A percentile compares a stretch with the other conserved stretches of the same genome.
Evolutionary conservation across 768 basidiomycete genomes (phyloP).

Genomic region (Suillus brevipes): DNA sequence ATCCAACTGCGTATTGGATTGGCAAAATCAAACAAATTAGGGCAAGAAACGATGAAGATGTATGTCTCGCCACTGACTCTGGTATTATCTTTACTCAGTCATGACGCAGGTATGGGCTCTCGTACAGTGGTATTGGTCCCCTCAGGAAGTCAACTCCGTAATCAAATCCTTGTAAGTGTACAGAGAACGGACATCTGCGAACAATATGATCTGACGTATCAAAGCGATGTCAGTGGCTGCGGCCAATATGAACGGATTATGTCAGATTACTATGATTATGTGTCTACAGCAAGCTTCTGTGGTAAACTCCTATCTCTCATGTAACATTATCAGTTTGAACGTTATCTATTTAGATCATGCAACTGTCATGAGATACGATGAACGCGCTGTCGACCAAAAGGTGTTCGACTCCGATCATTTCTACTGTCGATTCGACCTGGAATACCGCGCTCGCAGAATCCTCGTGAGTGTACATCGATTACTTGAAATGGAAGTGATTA

Average conservation of each 20-base stretch:
- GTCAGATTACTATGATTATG: slow-evolving; percentile 50
- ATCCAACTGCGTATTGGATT: slow-evolving; percentile 50
- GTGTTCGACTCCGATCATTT: slow-evolving; percentile 44
- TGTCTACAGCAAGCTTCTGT: slow-evolving; percentile 46
- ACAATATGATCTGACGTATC: neutral
- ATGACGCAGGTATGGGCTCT: slow-evolving; percentile 48
- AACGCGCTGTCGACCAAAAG: slow-evolving; percentile 38
- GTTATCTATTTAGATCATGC: slow-evolving; percentile 37
- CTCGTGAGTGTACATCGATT: slow-evolving; percentile 29
- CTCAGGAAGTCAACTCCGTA: slow-evolving; percentile 43
- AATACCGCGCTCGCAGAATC: slow-evolving; percentile 34
- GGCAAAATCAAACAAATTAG: slow-evolving; percentile 50
- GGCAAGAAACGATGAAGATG: slow-evolving; percentile 26
- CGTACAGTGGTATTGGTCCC: slow-evolving; percentile 59
- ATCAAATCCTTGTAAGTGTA: slow-evolving; percentile 51
- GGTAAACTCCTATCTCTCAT: slow-evolving; percentile 32
- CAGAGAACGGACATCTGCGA: neutral
- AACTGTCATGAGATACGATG: slow-evolving; percentile 37
- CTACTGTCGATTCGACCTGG: slow-evolving; percentile 48
- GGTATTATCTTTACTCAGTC: neutral
- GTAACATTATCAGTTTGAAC: neutral
- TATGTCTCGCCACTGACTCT: slow-evolving; percentile 17
- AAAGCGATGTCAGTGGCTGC: slow-evolving; percentile 41
- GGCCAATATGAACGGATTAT: slow-evolving; percentile 49
- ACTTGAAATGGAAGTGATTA: neutral